Conservation (phyloP, 139 green algal genomes). For the Trebouxia sp. region DNA sequence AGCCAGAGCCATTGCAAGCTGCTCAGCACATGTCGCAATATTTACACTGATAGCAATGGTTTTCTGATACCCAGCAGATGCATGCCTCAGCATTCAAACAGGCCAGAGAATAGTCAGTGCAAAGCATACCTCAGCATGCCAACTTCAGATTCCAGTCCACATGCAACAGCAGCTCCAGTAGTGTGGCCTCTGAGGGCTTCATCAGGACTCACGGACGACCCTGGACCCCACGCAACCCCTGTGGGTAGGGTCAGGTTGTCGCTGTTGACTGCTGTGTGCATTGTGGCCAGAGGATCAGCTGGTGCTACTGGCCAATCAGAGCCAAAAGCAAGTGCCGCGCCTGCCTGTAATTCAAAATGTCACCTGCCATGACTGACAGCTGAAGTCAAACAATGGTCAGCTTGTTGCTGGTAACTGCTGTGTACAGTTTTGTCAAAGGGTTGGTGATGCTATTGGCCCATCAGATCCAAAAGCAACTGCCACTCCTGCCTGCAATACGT, state of each 20-base stretch:
- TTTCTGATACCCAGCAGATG: not conserved
- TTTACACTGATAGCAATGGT: not conserved
- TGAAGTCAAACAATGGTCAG: too few relatives aligned
- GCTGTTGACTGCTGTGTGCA: constrained; percentile 43
- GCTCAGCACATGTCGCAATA: too few relatives aligned
- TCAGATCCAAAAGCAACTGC: not conserved
- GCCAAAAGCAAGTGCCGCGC: constrained; percentile 47
- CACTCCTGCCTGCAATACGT: not conserved
- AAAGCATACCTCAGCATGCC: constrained; percentile 16
- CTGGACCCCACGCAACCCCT: not conserved
- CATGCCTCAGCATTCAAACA: not conserved
- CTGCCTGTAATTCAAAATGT: constrained; percentile 2
- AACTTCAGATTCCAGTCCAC: constrained; percentile 31
- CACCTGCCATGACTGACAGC: not conserved
- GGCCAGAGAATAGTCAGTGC: not conserved
- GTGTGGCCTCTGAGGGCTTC: constrained; percentile 54
- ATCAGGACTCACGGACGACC: constrained; percentile 35
- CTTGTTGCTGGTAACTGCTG: too few relatives aligned
- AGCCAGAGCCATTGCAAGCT: too few relatives aligned
- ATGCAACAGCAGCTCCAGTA: constrained; percentile 30
- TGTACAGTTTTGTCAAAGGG: too few relatives aligned
- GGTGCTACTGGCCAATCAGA: constrained; percentile 75
- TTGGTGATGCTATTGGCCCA: too few relatives aligned
- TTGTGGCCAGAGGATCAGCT: constrained; percentile 47
- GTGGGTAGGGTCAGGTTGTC: constrained; percentile 19